Percentiles rank a stretch among this genome's conserved stretches.
phyloP scores from a whole-genome alignment of 495 filamentous ascomycete species.

The Penicillium simplicissimum region DNA sequence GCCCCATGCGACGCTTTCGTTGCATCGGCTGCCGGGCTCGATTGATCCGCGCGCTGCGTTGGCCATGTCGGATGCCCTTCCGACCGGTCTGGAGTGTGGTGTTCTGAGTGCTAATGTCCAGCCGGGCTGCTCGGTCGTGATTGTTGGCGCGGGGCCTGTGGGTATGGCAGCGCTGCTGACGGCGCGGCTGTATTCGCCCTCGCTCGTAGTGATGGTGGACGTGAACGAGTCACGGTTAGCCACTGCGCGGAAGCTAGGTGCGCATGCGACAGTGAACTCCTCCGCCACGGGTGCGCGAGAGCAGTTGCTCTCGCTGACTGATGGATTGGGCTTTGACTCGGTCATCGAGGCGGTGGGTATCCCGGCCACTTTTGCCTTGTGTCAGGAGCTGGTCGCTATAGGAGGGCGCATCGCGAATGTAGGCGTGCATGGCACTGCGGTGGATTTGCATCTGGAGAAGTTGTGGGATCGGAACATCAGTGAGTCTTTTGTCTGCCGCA shows the following conservation, averaged over 20 bases:
- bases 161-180: constrained; percentile 50
- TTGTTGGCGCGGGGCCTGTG: constrained; percentile 55
- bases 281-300: constrained; percentile 28
- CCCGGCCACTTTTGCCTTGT: constrained; percentile 46
- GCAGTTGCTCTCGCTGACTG: constrained; percentile 39
- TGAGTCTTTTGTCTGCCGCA: constrained; percentile 8
- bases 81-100: constrained; percentile 52
- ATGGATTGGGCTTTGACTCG: constrained; percentile 49
- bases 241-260: constrained; percentile 46
- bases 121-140: constrained; percentile 46
- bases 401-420: constrained; percentile 55
- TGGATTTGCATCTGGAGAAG: constrained; percentile 43
- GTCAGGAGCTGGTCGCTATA: constrained; percentile 49
- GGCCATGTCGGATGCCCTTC: constrained; percentile 49
- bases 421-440: constrained; percentile 49
- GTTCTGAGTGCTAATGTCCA: constrained; percentile 46
- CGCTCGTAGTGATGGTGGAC: constrained; percentile 47
- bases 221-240: constrained; percentile 42
- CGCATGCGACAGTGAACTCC: constrained; percentile 40
- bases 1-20: constrained; percentile 44
- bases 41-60: constrained; percentile 42
- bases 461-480: constrained; percentile 50
- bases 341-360: constrained; percentile 58
- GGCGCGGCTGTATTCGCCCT: constrained; percentile 46
- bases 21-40: constrained; percentile 38